These are phyloP conservation scores for Gastrolobium bilobum DNA, from an alignment of 306 rosid species.

Conservation along the genomic window DNA sequence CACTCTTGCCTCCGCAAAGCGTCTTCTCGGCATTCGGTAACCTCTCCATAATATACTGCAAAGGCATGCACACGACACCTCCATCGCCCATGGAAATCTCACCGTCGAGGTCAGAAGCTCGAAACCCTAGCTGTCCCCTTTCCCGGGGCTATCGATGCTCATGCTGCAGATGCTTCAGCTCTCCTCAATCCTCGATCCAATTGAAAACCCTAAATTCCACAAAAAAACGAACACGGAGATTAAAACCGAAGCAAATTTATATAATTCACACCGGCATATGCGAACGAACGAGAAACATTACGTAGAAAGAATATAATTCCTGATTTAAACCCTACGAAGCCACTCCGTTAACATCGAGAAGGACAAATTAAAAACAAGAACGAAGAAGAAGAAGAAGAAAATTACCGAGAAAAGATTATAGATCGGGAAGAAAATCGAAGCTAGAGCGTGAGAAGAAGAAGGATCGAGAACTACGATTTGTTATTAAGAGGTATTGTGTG, in stretches of 20 bases:
- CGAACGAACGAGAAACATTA: constrained; percentile 33
- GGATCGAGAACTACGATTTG: constrained; percentile 62
- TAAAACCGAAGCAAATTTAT: constrained; percentile 62
- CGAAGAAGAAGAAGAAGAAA: neutral
- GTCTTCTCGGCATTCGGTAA: constrained; percentile 84
- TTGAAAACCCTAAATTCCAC: constrained; percentile 63
- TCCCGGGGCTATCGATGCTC: constrained; percentile 97
- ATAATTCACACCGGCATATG: constrained; percentile 23
- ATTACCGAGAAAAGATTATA: constrained; percentile 61
- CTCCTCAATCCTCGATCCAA: constrained; percentile 59
- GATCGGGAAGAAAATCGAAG: constrained; percentile 67
- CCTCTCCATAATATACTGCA: constrained; percentile 94
- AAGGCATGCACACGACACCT: constrained; percentile 98
- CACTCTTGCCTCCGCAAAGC: constrained; percentile 81
- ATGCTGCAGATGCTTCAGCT: constrained; percentile 78
- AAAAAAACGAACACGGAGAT: constrained; percentile 47
- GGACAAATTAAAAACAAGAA: constrained; percentile 12
- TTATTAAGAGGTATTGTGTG: constrained; percentile 30
- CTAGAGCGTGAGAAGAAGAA: constrained; percentile 51
- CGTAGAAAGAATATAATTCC: constrained; percentile 3
- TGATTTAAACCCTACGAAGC: constrained; percentile 50
- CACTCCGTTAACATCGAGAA: constrained; percentile 43
- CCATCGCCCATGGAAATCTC: constrained; percentile 99
- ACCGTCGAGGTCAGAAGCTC: constrained; percentile 52
- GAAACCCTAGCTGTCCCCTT: constrained; percentile 87